Conservation (phyloP, 371 early-diverging fungal species). For the Mucor racemosus region DNA sequence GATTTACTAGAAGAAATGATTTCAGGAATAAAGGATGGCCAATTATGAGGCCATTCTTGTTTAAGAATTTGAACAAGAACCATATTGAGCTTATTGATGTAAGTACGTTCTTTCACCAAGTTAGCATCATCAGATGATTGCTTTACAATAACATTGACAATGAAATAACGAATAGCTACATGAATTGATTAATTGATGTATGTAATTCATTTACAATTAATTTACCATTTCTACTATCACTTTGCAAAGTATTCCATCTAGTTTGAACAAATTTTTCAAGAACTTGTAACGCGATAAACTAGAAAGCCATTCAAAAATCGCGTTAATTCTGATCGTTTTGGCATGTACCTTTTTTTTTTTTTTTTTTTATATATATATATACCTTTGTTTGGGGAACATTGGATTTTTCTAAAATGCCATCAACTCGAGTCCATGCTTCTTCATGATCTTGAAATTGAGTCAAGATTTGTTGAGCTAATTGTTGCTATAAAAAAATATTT, state of each 20-base stretch:
- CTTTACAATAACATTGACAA: constrained; percentile 89
- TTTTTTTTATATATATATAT: constrained; percentile 5
- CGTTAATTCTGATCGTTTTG: constrained; percentile 16
- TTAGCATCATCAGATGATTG: constrained; percentile 84
- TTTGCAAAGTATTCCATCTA: constrained; percentile 95
- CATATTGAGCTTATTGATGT: constrained; percentile 91
- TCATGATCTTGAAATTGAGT: constrained; percentile 97
- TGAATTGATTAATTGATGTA: background rate
- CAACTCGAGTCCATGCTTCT: constrained; percentile 96
- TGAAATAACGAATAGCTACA: constrained; percentile 91
- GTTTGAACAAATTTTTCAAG: constrained; percentile 97
- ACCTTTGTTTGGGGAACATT: constrained; percentile 88
- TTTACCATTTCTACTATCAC: constrained; percentile 88
- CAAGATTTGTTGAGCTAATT: constrained; percentile 79
- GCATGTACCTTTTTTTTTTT: background rate
- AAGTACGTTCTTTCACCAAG: constrained; percentile 72
- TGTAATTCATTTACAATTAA: background rate
- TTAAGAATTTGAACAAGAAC: constrained; percentile 98
- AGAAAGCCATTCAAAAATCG: constrained; percentile 8
- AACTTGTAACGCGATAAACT: constrained; percentile 97
- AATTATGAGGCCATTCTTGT: constrained; percentile 99
- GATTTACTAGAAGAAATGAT: constrained; percentile 94
- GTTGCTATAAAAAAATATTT: constrained; percentile 65
- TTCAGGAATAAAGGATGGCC: constrained; percentile 99
- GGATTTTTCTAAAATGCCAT: constrained; percentile 91